Percentiles rank a stretch among this genome's conserved stretches.
Evolutionary conservation across 1,284 basidiomycete genomes (phyloP).

Genomic region (Tremellales sp.): DNA sequence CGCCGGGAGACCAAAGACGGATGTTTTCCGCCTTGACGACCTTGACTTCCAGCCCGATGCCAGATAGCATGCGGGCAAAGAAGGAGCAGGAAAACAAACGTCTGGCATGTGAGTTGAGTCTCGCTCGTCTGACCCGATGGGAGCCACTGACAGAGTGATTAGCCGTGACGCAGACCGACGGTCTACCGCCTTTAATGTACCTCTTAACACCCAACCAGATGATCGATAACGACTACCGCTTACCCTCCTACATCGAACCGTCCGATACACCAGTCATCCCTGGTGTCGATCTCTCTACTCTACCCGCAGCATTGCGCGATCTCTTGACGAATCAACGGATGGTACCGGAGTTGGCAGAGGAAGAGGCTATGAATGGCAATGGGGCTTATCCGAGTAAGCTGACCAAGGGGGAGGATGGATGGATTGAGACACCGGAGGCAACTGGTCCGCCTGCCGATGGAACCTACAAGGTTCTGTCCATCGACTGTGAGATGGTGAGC

Average conservation of each 20-base stretch:
- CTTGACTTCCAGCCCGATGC: constrained; percentile 75
- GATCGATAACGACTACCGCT: constrained; percentile 82
- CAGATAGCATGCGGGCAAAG: constrained; percentile 64
- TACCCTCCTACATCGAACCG: constrained; percentile 68
- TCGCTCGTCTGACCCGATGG: background rate
- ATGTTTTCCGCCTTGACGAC: constrained; percentile 80
- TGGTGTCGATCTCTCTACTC: constrained; percentile 13
- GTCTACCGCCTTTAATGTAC: constrained; percentile 58
- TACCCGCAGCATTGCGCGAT: background rate
- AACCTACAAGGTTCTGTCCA: constrained; percentile 46
- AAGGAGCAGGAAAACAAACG: constrained; percentile 52
- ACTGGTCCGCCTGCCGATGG: constrained; percentile 27
- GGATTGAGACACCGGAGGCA: constrained; percentile 65
- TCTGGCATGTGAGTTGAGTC: constrained; percentile 22
- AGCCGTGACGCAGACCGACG: constrained; percentile 17
- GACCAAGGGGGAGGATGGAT: constrained; percentile 54
- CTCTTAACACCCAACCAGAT: constrained; percentile 74
- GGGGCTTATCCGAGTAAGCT: constrained; percentile 34
- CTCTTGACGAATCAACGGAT: background rate
- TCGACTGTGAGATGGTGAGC: constrained; percentile 90
- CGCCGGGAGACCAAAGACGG: constrained; percentile 74
- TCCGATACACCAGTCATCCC: constrained; percentile 26
- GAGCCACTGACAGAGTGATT: constrained; percentile 6
- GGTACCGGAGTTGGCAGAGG: background rate
- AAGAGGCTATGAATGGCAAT: constrained; percentile 21